phyloP scores from a whole-genome alignment of 768 basidiomycete species.

The Russula brevipes region DNA sequence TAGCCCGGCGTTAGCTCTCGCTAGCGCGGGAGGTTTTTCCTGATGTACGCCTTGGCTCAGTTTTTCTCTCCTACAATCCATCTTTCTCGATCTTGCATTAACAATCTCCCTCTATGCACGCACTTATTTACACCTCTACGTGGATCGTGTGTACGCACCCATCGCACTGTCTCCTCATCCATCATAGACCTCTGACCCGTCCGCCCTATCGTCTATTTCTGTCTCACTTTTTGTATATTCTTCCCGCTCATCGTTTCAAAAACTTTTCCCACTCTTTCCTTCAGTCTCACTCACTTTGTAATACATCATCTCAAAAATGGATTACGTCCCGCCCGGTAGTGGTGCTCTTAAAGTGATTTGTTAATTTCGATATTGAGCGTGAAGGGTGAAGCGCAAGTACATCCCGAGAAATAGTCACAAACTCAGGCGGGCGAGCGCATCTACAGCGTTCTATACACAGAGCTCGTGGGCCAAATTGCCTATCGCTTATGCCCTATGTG shows the following conservation, averaged over 20 bases:
- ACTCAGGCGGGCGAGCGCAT: no score
- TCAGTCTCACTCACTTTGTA: constrained; percentile 12
- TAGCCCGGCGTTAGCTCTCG: no score
- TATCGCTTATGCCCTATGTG: no score
- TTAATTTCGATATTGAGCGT: no score
- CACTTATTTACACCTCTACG: constrained; percentile 16
- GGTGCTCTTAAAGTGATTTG: no score
- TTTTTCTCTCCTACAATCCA: not conserved
- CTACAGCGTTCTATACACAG: no score
- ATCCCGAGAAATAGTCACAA: no score
- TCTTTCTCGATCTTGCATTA: constrained; percentile 13
- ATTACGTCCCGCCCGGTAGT: not conserved
- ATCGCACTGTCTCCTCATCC: not conserved
- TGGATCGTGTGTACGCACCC: constrained; percentile 3
- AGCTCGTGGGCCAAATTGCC: no score
- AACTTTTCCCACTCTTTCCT: not conserved
- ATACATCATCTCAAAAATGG: constrained; percentile 1
- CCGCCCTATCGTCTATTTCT: not conserved
- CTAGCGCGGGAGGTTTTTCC: no score
- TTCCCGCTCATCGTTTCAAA: not conserved
- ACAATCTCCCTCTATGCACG: constrained; percentile 12
- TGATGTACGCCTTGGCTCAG: not conserved
- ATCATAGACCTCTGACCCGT: constrained; percentile 13
- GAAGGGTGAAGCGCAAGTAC: not conserved
- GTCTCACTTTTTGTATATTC: not conserved